Conservation (phyloP, 805 yeast species). For the Ogataea sp. region DNA sequence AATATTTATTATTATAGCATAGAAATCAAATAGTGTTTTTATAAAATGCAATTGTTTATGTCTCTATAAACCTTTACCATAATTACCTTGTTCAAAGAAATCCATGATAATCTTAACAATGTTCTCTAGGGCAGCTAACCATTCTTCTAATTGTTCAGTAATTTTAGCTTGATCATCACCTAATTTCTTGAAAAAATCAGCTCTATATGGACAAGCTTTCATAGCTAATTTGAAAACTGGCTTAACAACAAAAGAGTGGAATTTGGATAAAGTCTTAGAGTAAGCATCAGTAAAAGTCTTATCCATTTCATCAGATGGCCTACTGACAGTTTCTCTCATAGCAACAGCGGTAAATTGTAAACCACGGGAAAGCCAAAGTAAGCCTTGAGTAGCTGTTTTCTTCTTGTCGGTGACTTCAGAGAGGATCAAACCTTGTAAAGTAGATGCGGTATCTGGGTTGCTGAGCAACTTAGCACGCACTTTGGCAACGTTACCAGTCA, state of each 20-base stretch:
- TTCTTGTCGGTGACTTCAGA: constrained; percentile 60
- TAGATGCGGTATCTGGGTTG: constrained; percentile 53
- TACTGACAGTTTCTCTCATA: constrained; percentile 67
- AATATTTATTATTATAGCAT: no score
- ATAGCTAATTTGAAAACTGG: constrained; percentile 89
- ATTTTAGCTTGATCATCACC: constrained; percentile 72
- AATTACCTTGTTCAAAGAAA: constrained; percentile 72
- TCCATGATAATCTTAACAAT: constrained; percentile 67
- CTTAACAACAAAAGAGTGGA: constrained; percentile 73
- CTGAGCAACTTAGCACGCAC: constrained; percentile 58
- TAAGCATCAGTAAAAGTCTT: constrained; percentile 82
- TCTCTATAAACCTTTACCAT: constrained; percentile 86
- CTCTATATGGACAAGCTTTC: constrained; percentile 92
- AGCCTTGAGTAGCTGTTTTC: constrained; percentile 84
- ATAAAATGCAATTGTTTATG: no score
- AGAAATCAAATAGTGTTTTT: no score
- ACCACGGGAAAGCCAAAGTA: constrained; percentile 81
- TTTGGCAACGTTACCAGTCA: constrained; percentile 80
- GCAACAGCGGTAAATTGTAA: constrained; percentile 87
- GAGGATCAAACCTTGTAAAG: constrained; percentile 71
- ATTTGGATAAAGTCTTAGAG: constrained; percentile 68
- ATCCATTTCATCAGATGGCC: constrained; percentile 57
- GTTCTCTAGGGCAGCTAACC: constrained; percentile 72
- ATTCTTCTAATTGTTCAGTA: constrained; percentile 49
- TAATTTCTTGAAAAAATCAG: constrained; percentile 73